Conservation (phyloP, 176 grass and related monocot genomes). For the Echinochloa phyllopogon region DNA sequence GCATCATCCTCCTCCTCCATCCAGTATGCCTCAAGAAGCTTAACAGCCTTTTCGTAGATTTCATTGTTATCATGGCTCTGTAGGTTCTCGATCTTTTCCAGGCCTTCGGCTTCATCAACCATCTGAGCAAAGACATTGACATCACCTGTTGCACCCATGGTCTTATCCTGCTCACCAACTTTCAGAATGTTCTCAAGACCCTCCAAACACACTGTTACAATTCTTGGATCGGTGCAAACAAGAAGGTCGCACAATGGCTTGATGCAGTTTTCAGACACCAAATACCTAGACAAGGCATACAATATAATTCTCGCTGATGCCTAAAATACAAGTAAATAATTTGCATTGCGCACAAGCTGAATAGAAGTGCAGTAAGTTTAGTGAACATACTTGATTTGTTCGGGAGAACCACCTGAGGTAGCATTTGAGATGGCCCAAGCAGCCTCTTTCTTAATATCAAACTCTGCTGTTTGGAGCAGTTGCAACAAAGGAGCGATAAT, state of each 20-base stretch:
- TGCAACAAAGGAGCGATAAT: constrained; percentile 79
- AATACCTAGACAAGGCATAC: constrained; percentile 50
- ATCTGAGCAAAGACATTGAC: constrained; percentile 73
- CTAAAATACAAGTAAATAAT: background rate
- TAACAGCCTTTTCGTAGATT: constrained; percentile 94
- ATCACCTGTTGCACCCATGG: constrained; percentile 46
- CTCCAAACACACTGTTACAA: constrained; percentile 86
- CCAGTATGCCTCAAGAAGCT: constrained; percentile 93
- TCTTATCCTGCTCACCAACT: constrained; percentile 85
- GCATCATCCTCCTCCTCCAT: constrained; percentile 89
- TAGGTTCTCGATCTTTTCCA: constrained; percentile 95
- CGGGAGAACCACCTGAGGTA: constrained; percentile 81
- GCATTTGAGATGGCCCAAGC: constrained; percentile 98
- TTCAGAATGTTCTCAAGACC: constrained; percentile 96
- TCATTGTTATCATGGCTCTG: constrained; percentile 90
- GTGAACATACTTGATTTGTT: constrained; percentile 86
- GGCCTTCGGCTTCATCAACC: constrained; percentile 85
- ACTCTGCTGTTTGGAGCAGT: constrained; percentile 93
- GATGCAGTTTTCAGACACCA: constrained; percentile 80
- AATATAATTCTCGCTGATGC: background rate
- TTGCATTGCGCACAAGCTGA: constrained; percentile 1
- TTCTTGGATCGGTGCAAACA: constrained; percentile 77
- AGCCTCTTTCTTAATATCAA: constrained; percentile 99
- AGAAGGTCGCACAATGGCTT: constrained; percentile 90
- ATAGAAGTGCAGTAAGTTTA: background rate